Evolutionary conservation across 129 eudicot genomes (phyloP).

Genomic region (Dittrichia graveolens): DNA sequence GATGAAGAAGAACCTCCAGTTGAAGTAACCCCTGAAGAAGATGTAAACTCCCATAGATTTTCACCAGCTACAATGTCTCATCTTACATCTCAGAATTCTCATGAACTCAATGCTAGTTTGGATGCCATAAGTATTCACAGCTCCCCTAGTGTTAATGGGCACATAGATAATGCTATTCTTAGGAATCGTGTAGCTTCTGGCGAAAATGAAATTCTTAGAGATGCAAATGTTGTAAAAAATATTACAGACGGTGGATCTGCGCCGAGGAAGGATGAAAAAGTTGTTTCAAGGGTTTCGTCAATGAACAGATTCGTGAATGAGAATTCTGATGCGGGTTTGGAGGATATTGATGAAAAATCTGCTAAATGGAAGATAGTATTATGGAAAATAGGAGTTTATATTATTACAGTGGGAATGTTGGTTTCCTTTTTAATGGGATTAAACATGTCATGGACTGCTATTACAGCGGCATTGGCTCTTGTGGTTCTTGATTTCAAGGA

Average conservation of each 20-base stretch:
- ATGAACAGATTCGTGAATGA: slow-evolving; percentile 33
- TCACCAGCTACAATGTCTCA: slow-evolving; percentile 95
- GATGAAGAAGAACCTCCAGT: slow-evolving; percentile 64
- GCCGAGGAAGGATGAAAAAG: slow-evolving; percentile 35
- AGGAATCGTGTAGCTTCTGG: slow-evolving; percentile 49
- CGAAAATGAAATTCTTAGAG: slow-evolving; percentile 44
- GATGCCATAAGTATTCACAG: slow-evolving; percentile 38
- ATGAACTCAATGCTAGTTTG: slow-evolving; percentile 31
- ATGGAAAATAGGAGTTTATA: slow-evolving; percentile 83
- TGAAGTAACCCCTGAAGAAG: slow-evolving; percentile 63
- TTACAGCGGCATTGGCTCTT: slow-evolving; percentile 93
- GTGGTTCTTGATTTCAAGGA: slow-evolving; percentile 95
- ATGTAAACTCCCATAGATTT: slow-evolving; percentile 66
- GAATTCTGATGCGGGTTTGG: slow-evolving; percentile 25
- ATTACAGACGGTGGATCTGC: slow-evolving; percentile 18
- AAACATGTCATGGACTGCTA: slow-evolving; percentile 95
- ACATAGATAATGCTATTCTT: slow-evolving; percentile 32
- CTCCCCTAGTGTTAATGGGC: slow-evolving; percentile 40
- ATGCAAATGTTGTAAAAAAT: slow-evolving; percentile 43
- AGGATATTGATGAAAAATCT: slow-evolving; percentile 41
- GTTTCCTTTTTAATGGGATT: slow-evolving; percentile 68
- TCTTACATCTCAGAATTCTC: slow-evolving; percentile 48
- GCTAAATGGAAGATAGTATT: slow-evolving; percentile 58
- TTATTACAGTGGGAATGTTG: slow-evolving; percentile 81
- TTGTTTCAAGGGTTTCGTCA: slow-evolving; percentile 36